These are phyloP conservation scores for Cercospora zeae-maydis DNA, from an alignment of 2,329 filamentous ascomycete genomes.

Conservation along the genomic window DNA sequence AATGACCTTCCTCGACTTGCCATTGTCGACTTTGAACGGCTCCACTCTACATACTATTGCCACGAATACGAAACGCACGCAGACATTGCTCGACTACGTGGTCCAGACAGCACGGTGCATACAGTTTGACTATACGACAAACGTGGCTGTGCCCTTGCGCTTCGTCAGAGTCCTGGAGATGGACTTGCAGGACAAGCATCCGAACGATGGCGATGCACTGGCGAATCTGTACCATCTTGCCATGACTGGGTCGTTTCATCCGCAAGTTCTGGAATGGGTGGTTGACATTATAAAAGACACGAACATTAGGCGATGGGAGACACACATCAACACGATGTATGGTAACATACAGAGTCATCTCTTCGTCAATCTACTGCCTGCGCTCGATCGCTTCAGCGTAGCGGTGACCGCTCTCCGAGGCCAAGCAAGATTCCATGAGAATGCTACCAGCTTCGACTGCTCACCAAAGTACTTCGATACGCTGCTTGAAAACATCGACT, in stretches of 20 bases:
- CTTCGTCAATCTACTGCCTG: constrained; percentile 85
- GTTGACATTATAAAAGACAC: constrained; percentile 33
- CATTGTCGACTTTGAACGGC: constrained; percentile 29
- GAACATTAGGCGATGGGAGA: constrained; percentile 86
- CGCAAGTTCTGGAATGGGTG: constrained; percentile 79
- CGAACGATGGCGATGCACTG: constrained; percentile 59
- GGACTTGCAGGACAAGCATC: constrained; percentile 62
- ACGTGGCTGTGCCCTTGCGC: constrained; percentile 59
- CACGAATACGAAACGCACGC: constrained; percentile 77
- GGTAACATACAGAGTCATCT: constrained; percentile 71
- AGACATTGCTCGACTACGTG: constrained; percentile 82
- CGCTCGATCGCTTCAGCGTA: constrained; percentile 75
- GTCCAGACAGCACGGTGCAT: constrained; percentile 77
- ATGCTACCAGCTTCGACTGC: constrained; percentile 58
- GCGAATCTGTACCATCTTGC: constrained; percentile 80
- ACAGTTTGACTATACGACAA: constrained; percentile 75
- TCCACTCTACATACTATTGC: constrained; percentile 78
- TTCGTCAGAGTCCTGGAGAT: constrained; percentile 56
- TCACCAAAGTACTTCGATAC: constrained; percentile 39
- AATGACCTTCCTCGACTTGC: constrained; percentile 25
- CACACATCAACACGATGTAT: constrained; percentile 73
- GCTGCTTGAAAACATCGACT: constrained; percentile 65
- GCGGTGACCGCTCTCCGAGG: constrained; percentile 80
- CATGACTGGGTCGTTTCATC: constrained; percentile 75
- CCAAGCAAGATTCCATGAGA: constrained; percentile 73